A percentile compares a stretch with the other conserved stretches of the same genome.
phyloP scores from a whole-genome alignment of 371 early-diverging fungal species.

The Mortierella polycephala region DNA sequence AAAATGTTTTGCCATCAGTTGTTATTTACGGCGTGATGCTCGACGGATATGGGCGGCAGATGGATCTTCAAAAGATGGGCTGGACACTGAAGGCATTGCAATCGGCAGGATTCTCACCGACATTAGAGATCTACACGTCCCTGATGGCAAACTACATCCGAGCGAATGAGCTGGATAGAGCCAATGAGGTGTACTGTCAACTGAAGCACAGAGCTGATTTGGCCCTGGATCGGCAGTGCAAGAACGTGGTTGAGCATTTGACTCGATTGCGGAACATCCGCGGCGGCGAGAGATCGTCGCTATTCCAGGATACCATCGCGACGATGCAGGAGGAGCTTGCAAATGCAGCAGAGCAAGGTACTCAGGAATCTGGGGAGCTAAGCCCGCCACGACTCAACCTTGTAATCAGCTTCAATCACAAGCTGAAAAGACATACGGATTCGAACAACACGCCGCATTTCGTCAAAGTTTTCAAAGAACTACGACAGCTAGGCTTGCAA shows the following conservation, averaged over 20 bases:
- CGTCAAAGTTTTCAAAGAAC: slow-evolving; percentile 8
- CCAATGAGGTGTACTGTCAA: slow-evolving; percentile 25
- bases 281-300: not conserved
- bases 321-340: not conserved
- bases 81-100: slow-evolving; percentile 11
- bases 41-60: slow-evolving; percentile 39
- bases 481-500: not conserved
- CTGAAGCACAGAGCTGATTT: slow-evolving; percentile 16
- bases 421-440: slow-evolving; percentile 21
- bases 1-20: slow-evolving; percentile 14
- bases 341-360: not conserved
- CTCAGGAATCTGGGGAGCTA: no score
- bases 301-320: slow-evolving; percentile 5
- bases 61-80: slow-evolving; percentile 25
- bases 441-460: slow-evolving; percentile 23
- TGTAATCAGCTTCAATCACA: slow-evolving; percentile 29
- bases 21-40: slow-evolving; percentile 32
- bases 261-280: slow-evolving; percentile 11
- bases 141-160: slow-evolving; percentile 38
- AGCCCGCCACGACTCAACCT: not conserved
- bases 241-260: slow-evolving; percentile 35
- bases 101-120: slow-evolving; percentile 18
- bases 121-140: slow-evolving; percentile 40
- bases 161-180: slow-evolving; percentile 21
- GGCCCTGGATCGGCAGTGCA: slow-evolving; percentile 16